These are phyloP conservation scores for Nicotiana sylvestris DNA, from an alignment of 257 asterid species.

Conservation along the genomic window DNA sequence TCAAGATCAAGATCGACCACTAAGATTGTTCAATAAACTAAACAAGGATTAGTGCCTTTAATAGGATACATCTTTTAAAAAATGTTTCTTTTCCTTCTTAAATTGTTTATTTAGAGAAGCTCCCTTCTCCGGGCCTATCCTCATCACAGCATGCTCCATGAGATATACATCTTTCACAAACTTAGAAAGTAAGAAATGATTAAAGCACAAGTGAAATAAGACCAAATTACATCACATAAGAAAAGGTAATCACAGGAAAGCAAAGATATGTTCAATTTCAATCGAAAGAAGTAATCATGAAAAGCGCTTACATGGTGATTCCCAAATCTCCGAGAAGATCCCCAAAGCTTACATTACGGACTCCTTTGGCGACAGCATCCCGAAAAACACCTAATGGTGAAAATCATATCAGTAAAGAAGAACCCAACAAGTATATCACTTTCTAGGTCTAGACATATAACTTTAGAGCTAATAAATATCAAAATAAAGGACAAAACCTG, in stretches of 20 bases:
- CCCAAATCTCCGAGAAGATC: slow-evolving; percentile 90
- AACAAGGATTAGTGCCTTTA: background rate
- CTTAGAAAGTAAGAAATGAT: background rate
- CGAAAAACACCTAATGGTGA: slow-evolving; percentile 68
- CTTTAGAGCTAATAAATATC: background rate
- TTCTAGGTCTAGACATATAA: background rate
- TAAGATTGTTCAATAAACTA: background rate
- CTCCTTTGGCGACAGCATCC: slow-evolving; percentile 79
- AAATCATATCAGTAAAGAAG: slow-evolving; percentile 19
- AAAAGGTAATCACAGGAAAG: background rate
- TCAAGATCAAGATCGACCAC: background rate
- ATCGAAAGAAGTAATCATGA: background rate
- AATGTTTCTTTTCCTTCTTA: background rate
- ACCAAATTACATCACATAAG: background rate
- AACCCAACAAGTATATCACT: background rate
- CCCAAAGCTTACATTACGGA: slow-evolving; percentile 81
- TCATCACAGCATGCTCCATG: background rate
- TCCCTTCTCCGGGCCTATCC: background rate
- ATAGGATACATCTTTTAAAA: background rate
- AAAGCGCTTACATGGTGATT: slow-evolving; percentile 60
- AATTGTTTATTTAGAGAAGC: background rate
- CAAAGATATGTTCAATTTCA: background rate
- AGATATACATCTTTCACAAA: background rate
- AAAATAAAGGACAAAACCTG: slow-evolving; percentile 47
- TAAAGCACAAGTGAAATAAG: background rate